Percentiles rank a stretch among this genome's conserved stretches.
Conservation (phyloP, 257 asterid species). For the Misopates orontium region DNA sequence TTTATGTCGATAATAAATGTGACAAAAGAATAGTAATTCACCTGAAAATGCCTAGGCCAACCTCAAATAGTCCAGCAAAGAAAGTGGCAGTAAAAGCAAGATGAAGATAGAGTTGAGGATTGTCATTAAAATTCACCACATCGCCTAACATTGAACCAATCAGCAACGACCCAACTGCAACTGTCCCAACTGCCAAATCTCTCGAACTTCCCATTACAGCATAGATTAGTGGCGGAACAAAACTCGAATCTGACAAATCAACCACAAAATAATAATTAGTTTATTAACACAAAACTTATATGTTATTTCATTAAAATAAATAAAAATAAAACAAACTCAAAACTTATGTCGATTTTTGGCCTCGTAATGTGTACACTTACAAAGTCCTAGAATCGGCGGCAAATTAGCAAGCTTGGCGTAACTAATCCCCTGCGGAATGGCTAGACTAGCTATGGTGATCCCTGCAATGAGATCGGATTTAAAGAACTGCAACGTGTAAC, state of each 20-base stretch:
- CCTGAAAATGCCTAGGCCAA: constrained; percentile 77
- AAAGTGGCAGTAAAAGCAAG: constrained; percentile 86
- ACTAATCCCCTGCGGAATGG: constrained; percentile 96
- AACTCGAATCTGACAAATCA: constrained; percentile 67
- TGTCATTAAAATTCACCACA: constrained; percentile 49
- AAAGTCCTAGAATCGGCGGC: constrained; percentile 91
- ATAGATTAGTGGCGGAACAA: constrained; percentile 78
- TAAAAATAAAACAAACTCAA: too few relatives aligned
- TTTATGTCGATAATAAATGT: too few relatives aligned
- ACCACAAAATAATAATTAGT: too few relatives aligned
- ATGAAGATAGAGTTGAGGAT: constrained; percentile 67
- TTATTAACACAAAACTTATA: too few relatives aligned
- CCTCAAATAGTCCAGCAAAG: constrained; percentile 77
- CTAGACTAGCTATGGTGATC: constrained; percentile 93
- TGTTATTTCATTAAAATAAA: not conserved
- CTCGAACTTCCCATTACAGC: constrained; percentile 92
- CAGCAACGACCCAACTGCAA: constrained; percentile 81
- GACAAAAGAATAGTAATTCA: not conserved
- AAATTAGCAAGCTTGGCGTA: constrained; percentile 90
- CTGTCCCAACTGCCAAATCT: constrained; percentile 91
- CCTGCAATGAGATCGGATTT: constrained; percentile 82
- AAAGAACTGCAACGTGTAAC: constrained; percentile 55
- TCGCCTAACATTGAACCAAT: constrained; percentile 65
- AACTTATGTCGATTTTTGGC: not conserved
- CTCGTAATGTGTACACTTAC: constrained; percentile 44